Percentiles rank a stretch among this genome's conserved stretches.
Evolutionary conservation across 1,284 basidiomycete genomes (phyloP).

Genomic region (Neonothopanus nambi): DNA sequence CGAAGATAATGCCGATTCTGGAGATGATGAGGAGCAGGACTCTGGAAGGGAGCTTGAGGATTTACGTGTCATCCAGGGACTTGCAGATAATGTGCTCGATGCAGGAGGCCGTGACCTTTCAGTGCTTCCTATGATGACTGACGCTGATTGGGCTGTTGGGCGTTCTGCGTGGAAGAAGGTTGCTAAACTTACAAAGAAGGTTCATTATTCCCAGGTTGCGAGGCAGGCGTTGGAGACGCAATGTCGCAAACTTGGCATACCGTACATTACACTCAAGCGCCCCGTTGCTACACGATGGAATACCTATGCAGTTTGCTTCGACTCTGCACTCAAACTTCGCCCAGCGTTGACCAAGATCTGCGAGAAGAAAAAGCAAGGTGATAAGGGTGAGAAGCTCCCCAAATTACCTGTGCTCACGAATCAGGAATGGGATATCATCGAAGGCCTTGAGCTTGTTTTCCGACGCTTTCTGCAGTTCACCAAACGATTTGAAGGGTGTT

Average conservation of each 20-base stretch:
- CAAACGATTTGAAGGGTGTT: too few relatives aligned
- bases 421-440: conserved; percentile 10
- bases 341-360: conserved; percentile 7
- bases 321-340: conserved; percentile 9
- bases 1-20: not conserved
- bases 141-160: too few relatives aligned
- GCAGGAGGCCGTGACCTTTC: not conserved
- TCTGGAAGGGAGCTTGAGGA: too few relatives aligned
- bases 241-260: not conserved
- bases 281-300: conserved; percentile 19
- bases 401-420: conserved; percentile 2
- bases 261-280: conserved; percentile 9
- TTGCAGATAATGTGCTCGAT: conserved; percentile 3
- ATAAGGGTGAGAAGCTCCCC: not conserved
- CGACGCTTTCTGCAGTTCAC: too few relatives aligned
- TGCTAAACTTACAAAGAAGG: conserved; percentile 1
- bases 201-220: not conserved
- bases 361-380: not conserved
- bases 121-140: not conserved
- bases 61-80: not conserved
- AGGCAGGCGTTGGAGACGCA: not conserved
- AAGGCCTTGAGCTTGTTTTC: conserved; percentile 1
- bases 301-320: conserved; percentile 11
- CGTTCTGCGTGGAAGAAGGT: too few relatives aligned
- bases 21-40: conserved; percentile 5